These are phyloP conservation scores for Chalciporus sphaerocephalus DNA, from an alignment of 768 basidiomycete genomes.

Conservation along the genomic window DNA sequence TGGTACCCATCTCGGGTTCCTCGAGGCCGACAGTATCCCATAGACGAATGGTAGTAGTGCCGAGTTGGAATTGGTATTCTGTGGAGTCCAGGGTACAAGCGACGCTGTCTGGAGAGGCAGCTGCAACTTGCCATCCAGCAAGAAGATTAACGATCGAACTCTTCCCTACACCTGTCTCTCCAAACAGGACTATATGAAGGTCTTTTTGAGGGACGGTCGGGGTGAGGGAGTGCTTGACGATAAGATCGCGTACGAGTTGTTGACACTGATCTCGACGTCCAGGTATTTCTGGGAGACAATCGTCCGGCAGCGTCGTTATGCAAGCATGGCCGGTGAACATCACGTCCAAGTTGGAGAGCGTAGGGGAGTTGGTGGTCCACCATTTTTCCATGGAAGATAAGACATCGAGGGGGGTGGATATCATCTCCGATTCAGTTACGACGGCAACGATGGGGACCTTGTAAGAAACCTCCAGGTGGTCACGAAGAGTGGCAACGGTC, in stretches of 20 bases:
- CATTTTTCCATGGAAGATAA: slow-evolving; percentile 21
- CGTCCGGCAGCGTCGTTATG: slow-evolving; percentile 21
- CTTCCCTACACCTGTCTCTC: slow-evolving; percentile 36
- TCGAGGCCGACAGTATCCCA: slow-evolving; percentile 34
- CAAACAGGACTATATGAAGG: slow-evolving; percentile 37
- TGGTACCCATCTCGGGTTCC: slow-evolving; percentile 15
- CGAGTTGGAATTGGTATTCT: slow-evolving; percentile 26
- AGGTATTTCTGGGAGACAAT: slow-evolving; percentile 10
- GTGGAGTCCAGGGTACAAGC: slow-evolving; percentile 31
- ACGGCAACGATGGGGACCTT: slow-evolving; percentile 19
- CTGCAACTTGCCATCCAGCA: slow-evolving; percentile 27
- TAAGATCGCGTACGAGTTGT: slow-evolving; percentile 21
- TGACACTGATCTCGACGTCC: slow-evolving; percentile 24
- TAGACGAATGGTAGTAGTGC: slow-evolving; percentile 19
- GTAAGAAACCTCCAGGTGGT: slow-evolving; percentile 12
- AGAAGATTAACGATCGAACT: slow-evolving; percentile 38
- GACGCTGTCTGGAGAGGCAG: slow-evolving; percentile 22
- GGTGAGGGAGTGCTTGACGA: slow-evolving; percentile 20
- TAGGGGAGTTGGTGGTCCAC: slow-evolving; percentile 16
- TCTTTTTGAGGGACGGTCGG: slow-evolving; percentile 17
- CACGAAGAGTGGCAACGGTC: slow-evolving; percentile 13
- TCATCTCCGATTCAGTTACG: slow-evolving; percentile 19
- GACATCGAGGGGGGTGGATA: slow-evolving; percentile 1
- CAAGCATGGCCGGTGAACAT: slow-evolving; percentile 19
- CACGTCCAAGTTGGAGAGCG: slow-evolving; percentile 10